phyloP scores from a whole-genome alignment of 768 basidiomycete species.

The Mycena maculata region DNA sequence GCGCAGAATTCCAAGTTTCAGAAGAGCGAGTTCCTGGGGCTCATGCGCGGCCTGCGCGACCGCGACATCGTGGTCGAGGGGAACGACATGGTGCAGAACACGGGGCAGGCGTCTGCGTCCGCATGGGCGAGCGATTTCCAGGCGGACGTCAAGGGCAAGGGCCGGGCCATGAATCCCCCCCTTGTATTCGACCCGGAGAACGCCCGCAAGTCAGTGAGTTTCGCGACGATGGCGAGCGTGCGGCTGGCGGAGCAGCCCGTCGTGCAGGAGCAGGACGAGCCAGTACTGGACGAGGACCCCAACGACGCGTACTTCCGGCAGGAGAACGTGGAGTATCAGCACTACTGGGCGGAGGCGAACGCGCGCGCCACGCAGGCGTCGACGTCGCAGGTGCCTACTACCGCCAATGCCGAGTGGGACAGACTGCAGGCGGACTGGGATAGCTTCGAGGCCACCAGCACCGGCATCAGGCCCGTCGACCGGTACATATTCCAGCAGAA shows the following conservation, averaged over 20 bases:
- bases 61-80: constrained; percentile 82
- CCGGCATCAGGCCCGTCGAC: constrained; percentile 67
- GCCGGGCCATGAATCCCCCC: constrained; percentile 36
- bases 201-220: background rate
- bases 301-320: constrained; percentile 78
- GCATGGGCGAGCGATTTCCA: constrained; percentile 30
- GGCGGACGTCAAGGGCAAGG: constrained; percentile 76
- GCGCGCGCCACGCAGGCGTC: constrained; percentile 32
- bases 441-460: constrained; percentile 76
- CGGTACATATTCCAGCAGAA: constrained; percentile 79
- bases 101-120: constrained; percentile 44
- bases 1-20: constrained; percentile 88
- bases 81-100: constrained; percentile 77
- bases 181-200: background rate
- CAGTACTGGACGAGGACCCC: constrained; percentile 50
- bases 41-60: constrained; percentile 90
- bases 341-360: constrained; percentile 67
- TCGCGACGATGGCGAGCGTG: constrained; percentile 7
- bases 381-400: constrained; percentile 23
- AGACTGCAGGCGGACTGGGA: constrained; percentile 85
- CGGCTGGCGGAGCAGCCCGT: constrained; percentile 1
- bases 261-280: constrained; percentile 8
- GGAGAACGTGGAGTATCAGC: constrained; percentile 75
- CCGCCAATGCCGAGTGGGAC: constrained; percentile 64
- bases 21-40: constrained; percentile 83